phyloP scores from a whole-genome alignment of 1,284 basidiomycete species.

The Ceratobasidium sp. region DNA sequence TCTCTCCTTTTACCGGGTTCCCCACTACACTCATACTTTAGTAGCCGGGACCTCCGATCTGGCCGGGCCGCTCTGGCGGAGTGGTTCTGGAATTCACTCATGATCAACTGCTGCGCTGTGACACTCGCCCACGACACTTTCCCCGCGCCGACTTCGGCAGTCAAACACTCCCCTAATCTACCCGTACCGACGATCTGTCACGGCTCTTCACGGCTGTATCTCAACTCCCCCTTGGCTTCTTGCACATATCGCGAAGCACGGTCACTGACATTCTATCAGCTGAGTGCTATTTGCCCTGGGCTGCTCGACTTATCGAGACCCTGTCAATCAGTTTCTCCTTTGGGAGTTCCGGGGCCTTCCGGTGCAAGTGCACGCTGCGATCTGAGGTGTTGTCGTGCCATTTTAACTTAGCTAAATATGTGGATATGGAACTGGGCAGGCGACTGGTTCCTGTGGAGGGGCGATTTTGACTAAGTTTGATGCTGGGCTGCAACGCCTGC shows the following conservation, averaged over 20 bases:
- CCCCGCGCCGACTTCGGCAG: conserved; percentile 1
- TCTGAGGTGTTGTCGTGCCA: background rate
- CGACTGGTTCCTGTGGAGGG: background rate
- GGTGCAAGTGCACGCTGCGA: background rate
- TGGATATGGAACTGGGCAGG: background rate
- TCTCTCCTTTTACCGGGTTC: background rate
- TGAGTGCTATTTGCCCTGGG: background rate
- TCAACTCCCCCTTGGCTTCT: background rate
- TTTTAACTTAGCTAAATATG: background rate
- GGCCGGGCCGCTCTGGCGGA: background rate
- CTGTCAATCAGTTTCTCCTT: background rate
- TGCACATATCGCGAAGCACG: background rate
- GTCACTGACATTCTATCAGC: background rate
- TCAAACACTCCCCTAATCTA: background rate
- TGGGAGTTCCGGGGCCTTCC: background rate
- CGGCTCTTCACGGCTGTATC: background rate
- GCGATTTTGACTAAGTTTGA: background rate
- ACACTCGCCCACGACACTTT: background rate
- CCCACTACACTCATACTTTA: background rate
- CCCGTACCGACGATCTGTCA: conserved; percentile 4
- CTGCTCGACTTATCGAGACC: background rate
- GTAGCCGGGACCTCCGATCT: conserved; percentile 15
- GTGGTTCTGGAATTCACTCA: background rate
- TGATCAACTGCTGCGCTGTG: conserved; percentile 6
- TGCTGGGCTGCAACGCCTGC: too few species aligned